Evolutionary conservation across 352 stramenopile genomes (phyloP).

Genomic region (Globisporangium megalacanthum): DNA sequence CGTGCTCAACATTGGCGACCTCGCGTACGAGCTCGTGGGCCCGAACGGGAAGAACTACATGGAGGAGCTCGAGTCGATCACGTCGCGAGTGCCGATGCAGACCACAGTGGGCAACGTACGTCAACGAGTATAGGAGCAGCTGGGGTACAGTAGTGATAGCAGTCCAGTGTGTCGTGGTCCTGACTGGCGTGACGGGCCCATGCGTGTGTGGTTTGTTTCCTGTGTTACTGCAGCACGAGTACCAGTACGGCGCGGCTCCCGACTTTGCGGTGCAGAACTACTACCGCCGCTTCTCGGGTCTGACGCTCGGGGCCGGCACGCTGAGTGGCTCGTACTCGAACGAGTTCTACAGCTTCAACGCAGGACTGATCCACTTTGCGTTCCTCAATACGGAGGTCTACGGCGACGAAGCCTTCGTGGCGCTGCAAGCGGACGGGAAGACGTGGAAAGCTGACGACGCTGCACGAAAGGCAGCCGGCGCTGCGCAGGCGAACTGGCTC

Average conservation of each 20-base stretch:
- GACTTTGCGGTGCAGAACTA: slow-evolving; percentile 71
- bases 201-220: slow-evolving; percentile 1
- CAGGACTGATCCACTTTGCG: slow-evolving; percentile 60
- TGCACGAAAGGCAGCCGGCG: slow-evolving; percentile 23
- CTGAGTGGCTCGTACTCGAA: slow-evolving; percentile 59
- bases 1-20: slow-evolving; percentile 68
- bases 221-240: slow-evolving; percentile 46
- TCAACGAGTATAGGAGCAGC: background rate
- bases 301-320: slow-evolving; percentile 41
- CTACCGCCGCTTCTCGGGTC: slow-evolving; percentile 50
- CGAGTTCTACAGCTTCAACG: slow-evolving; percentile 75
- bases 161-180: too few relatives aligned
- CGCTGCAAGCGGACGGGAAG: slow-evolving; percentile 32
- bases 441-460: slow-evolving; percentile 48
- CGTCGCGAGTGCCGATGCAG: slow-evolving; percentile 60
- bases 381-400: slow-evolving; percentile 81
- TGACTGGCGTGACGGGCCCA: slow-evolving; percentile 4
- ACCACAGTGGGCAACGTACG: slow-evolving; percentile 70
- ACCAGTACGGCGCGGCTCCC: slow-evolving; percentile 48
- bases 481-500: slow-evolving; percentile 48
- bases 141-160: too few relatives aligned
- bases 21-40: slow-evolving; percentile 63
- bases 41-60: slow-evolving; percentile 68
- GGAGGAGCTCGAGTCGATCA: slow-evolving; percentile 56
- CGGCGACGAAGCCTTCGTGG: slow-evolving; percentile 51